phyloP scores from a whole-genome alignment of 2,329 filamentous ascomycete genomes.

The Stromatinia cepivora region DNA sequence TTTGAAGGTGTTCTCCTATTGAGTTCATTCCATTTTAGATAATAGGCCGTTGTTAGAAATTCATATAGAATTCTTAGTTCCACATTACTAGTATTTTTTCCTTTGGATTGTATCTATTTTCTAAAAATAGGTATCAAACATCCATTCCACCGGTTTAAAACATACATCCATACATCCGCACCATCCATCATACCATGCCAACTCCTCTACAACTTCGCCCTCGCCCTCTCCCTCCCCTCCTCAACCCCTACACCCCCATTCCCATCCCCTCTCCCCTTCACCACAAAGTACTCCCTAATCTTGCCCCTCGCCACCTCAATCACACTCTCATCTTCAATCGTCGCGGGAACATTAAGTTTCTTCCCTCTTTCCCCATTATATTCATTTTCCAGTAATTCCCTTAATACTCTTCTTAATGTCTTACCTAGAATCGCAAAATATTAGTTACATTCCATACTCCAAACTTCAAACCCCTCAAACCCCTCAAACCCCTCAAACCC shows the following conservation, averaged over 20 bases:
- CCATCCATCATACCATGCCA: too few relatives aligned
- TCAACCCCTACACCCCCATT: constrained; percentile 31
- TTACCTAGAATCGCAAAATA: constrained; percentile 66
- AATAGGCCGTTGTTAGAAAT: too few relatives aligned
- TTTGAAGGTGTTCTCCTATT: too few relatives aligned
- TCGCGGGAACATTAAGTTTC: constrained; percentile 75
- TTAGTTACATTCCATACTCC: constrained; percentile 73
- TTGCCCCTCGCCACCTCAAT: constrained; percentile 71
- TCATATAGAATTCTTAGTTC: too few relatives aligned
- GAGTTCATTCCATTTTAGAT: too few relatives aligned
- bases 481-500: not conserved
- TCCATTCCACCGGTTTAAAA: too few relatives aligned
- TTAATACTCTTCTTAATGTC: constrained; percentile 77
- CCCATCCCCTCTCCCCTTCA: constrained; percentile 37
- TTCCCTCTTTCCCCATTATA: constrained; percentile 68
- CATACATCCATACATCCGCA: too few relatives aligned
- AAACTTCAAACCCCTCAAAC: constrained; percentile 66
- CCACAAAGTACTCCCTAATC: constrained; percentile 73
- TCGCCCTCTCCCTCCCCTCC: constrained; percentile 37
- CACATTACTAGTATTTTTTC: too few relatives aligned
- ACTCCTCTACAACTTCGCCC: constrained; percentile 49
- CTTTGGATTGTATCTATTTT: too few relatives aligned
- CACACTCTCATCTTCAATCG: constrained; percentile 77
- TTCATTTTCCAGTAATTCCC: constrained; percentile 87
- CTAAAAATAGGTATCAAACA: too few relatives aligned